Evolutionary conservation across 2,329 filamentous ascomycete genomes (phyloP).

Genomic region (Fusarium graminum): DNA sequence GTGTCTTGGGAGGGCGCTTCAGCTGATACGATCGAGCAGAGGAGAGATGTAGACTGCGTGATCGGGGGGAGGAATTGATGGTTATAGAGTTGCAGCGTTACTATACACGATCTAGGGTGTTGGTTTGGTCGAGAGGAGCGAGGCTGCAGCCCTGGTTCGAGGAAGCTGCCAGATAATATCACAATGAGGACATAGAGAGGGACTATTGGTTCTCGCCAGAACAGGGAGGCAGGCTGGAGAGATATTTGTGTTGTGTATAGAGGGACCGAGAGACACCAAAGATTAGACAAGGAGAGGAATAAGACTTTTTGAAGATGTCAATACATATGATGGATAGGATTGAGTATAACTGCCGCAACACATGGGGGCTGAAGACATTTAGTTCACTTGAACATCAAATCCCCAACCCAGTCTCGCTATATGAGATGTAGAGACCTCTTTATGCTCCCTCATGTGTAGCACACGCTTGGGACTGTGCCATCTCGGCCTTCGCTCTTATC

Average conservation of each 20-base stretch:
- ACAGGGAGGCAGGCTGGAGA: background rate
- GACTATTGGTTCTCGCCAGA: background rate
- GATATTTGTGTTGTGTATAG: background rate
- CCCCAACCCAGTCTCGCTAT: background rate
- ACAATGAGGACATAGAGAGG: conserved; percentile 6
- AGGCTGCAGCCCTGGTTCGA: conserved; percentile 9
- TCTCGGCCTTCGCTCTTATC: conserved; percentile 3
- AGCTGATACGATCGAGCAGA: conserved; percentile 40
- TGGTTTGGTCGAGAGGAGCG: background rate
- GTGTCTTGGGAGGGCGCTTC: conserved; percentile 47
- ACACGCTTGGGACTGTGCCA: conserved; percentile 12
- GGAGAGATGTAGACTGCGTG: conserved; percentile 6
- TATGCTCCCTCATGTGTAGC: conserved; percentile 28
- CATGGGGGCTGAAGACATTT: background rate
- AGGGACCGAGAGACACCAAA: background rate
- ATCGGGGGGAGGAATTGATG: conserved; percentile 8
- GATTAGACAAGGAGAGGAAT: background rate
- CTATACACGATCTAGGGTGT: conserved; percentile 3
- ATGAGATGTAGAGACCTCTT: conserved; percentile 21
- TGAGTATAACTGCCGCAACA: background rate
- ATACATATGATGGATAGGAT: background rate
- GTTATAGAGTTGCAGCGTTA: background rate
- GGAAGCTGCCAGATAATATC: conserved; percentile 5
- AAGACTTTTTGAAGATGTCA: background rate
- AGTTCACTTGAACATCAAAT: background rate